Conservation (phyloP, 73 alveolate species). For the Urostyla sp. region DNA sequence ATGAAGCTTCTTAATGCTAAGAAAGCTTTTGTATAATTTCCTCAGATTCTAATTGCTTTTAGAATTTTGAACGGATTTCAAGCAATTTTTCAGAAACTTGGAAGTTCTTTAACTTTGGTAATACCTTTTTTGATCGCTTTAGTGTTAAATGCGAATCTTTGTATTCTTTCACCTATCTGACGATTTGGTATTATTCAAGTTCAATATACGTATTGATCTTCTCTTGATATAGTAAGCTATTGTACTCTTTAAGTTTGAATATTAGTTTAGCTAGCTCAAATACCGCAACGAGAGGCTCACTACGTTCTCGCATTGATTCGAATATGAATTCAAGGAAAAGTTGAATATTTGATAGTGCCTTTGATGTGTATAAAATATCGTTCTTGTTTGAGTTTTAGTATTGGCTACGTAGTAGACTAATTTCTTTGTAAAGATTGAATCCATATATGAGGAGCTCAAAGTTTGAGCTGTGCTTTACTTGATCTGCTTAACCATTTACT, state of each 20-base stretch:
- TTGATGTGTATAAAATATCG: slow-evolving; percentile 42
- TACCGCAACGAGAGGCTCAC: slow-evolving; percentile 31
- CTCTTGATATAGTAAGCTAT: slow-evolving; percentile 3
- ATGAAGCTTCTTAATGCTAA: not conserved
- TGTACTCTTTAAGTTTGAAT: slow-evolving; percentile 35
- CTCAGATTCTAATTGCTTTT: not conserved
- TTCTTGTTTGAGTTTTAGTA: slow-evolving; percentile 20
- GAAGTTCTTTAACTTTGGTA: slow-evolving; percentile 23
- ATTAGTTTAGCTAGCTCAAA: slow-evolving; percentile 6
- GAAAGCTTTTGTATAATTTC: not conserved
- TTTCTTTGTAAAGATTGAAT: slow-evolving; percentile 33
- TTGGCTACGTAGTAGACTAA: slow-evolving; percentile 1
- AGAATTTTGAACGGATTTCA: not conserved
- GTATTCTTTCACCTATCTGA: slow-evolving; percentile 34
- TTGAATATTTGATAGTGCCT: slow-evolving; percentile 41
- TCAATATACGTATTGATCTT: slow-evolving; percentile 42
- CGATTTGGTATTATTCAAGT: slow-evolving; percentile 20
- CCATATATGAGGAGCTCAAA: slow-evolving; percentile 50
- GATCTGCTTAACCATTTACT: no score
- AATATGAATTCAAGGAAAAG: slow-evolving; percentile 46
- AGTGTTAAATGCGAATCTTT: slow-evolving; percentile 36
- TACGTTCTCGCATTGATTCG: slow-evolving; percentile 41
- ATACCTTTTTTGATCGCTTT: slow-evolving; percentile 6
- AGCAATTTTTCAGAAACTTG: not conserved
- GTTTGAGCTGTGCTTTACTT: no score